Evolutionary conservation across 208 protist species (phyloP).

Genomic region (Pavlovales sp.): DNA sequence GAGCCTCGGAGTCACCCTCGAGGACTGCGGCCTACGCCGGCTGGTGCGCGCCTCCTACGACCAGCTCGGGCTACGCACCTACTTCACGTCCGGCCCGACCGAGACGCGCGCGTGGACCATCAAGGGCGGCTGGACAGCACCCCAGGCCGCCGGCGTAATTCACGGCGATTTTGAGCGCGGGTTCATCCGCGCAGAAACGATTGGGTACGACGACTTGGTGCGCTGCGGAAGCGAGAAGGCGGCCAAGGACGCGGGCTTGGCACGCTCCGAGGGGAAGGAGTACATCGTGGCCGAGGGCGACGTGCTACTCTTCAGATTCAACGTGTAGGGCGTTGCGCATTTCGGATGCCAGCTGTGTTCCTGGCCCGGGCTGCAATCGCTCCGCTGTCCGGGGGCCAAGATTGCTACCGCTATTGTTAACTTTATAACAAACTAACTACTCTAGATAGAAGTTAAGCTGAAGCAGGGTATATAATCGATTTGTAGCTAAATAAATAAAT

Average conservation of each 20-base stretch:
- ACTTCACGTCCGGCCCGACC: constrained; percentile 44
- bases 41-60: constrained; percentile 46
- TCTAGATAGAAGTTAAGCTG: too few relatives aligned
- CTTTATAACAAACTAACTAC: too few relatives aligned
- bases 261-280: constrained; percentile 57
- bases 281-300: constrained; percentile 59
- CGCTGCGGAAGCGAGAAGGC: constrained; percentile 17
- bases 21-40: constrained; percentile 23
- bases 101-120: constrained; percentile 58
- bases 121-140: constrained; percentile 40
- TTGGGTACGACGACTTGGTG: constrained; percentile 54
- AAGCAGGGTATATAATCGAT: too few relatives aligned
- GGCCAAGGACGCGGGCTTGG: constrained; percentile 48
- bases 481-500: too few relatives aligned
- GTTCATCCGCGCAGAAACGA: constrained; percentile 56
- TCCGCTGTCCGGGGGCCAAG: too few relatives aligned
- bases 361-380: too few relatives aligned
- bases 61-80: constrained; percentile 44
- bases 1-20: constrained; percentile 39
- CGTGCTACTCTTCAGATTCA: constrained; percentile 60
- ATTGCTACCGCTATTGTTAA: too few relatives aligned
- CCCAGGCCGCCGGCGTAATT: constrained; percentile 58
- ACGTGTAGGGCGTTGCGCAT: constrained; percentile 43
- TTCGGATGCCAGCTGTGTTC: too few relatives aligned
- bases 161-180: constrained; percentile 59